These are phyloP conservation scores for Diaporthe nobilis DNA, from an alignment of 2,329 filamentous ascomycete genomes.

Conservation along the genomic window DNA sequence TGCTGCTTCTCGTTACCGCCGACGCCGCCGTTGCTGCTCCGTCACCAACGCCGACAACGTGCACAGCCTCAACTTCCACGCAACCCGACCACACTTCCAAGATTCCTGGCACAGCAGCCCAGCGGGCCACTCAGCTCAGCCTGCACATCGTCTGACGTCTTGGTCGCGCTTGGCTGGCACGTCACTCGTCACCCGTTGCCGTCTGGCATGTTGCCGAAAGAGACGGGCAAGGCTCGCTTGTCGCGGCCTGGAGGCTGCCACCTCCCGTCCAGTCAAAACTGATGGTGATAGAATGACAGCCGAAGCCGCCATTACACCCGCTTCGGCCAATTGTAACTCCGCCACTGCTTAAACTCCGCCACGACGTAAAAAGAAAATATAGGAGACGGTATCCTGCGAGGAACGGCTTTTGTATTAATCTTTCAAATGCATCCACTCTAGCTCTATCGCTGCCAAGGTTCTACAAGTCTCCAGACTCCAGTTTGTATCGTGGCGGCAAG, in stretches of 20 bases:
- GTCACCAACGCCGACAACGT: slow-evolving; percentile 5
- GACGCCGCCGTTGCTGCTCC: background rate
- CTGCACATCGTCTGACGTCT: slow-evolving; percentile 26
- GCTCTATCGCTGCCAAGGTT: slow-evolving; percentile 16
- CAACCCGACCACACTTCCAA: slow-evolving; percentile 33
- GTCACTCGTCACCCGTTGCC: slow-evolving; percentile 9
- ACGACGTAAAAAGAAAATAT: background rate
- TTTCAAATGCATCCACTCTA: slow-evolving; percentile 23
- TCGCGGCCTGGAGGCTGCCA: slow-evolving; percentile 13
- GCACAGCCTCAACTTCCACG: slow-evolving; percentile 32
- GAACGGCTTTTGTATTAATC: slow-evolving; percentile 1
- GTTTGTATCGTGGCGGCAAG: background rate
- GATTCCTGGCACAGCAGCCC: slow-evolving; percentile 12
- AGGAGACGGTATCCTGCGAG: background rate
- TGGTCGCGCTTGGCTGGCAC: slow-evolving; percentile 31
- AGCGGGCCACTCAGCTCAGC: slow-evolving; percentile 20
- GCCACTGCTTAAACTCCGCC: background rate
- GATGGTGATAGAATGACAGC: background rate
- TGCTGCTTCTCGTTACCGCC: background rate
- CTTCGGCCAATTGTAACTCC: background rate
- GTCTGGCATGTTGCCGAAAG: background rate
- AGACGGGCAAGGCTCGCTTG: slow-evolving; percentile 5
- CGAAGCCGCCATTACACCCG: background rate
- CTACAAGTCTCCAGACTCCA: slow-evolving; percentile 2
- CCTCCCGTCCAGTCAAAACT: background rate